These are phyloP conservation scores for Cercophora scortea DNA, from an alignment of 495 filamentous ascomycete species.

Conservation along the genomic window DNA sequence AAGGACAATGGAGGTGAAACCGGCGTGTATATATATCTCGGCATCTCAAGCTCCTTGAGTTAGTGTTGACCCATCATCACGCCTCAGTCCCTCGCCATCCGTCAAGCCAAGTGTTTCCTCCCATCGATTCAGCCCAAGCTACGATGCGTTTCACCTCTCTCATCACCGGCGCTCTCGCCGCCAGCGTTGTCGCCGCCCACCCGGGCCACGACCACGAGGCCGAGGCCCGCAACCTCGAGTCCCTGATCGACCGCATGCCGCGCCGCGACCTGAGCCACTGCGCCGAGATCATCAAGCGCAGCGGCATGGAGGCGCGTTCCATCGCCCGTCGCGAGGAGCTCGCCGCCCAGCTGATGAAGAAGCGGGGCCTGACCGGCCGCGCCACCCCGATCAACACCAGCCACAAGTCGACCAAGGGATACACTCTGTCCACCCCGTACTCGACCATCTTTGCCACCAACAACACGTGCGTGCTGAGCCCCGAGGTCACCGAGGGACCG, in stretches of 20 bases:
- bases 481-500: constrained; percentile 49
- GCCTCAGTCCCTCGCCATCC: too few relatives aligned
- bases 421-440: constrained; percentile 8
- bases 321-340: constrained; percentile 31
- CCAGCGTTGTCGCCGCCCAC: constrained; percentile 24
- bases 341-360: constrained; percentile 5
- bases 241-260: constrained; percentile 26
- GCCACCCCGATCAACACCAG: constrained; percentile 1
- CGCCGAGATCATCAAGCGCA: constrained; percentile 31
- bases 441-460: constrained; percentile 38
- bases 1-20: too few relatives aligned
- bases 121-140: not conserved
- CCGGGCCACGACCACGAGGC: constrained; percentile 40
- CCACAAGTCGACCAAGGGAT: constrained; percentile 4
- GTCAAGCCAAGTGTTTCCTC: not conserved
- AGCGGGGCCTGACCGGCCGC: constrained; percentile 3
- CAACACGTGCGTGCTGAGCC: constrained; percentile 42
- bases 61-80: too few relatives aligned
- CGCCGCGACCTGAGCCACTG: constrained; percentile 36
- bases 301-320: constrained; percentile 34
- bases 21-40: too few relatives aligned
- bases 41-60: too few relatives aligned
- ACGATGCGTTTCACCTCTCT: constrained; percentile 9
- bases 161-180: constrained; percentile 1
- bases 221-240: constrained; percentile 36